These are phyloP conservation scores for Phytophthora idaei DNA, from an alignment of 352 stramenopile species.

Conservation along the genomic window DNA sequence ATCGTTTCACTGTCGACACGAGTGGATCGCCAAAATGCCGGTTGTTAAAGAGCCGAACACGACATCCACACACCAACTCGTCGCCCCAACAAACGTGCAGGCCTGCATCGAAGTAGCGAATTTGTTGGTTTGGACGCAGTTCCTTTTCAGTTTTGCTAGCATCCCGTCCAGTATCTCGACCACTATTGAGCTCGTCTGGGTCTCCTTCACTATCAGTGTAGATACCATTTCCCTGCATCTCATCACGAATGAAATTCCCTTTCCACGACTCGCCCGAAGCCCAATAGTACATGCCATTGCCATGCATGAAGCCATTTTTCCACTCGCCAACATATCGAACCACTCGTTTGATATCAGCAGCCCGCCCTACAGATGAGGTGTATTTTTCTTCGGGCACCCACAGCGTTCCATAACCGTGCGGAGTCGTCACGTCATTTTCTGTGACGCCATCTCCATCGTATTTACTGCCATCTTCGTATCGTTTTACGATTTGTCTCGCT, in stretches of 20 bases:
- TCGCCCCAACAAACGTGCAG: conserved; percentile 75
- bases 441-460: conserved; percentile 67
- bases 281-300: conserved; percentile 63
- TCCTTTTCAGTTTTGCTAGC: conserved; percentile 13
- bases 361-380: conserved; percentile 12
- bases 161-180: conserved; percentile 24
- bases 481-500: conserved; percentile 59
- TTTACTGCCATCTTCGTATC: conserved; percentile 70
- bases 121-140: conserved; percentile 33
- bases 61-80: conserved; percentile 57
- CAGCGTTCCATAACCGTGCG: conserved; percentile 63
- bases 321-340: conserved; percentile 54
- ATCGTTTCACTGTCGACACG: conserved; percentile 36
- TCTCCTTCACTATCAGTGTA: conserved; percentile 41
- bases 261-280: conserved; percentile 59
- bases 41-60: conserved; percentile 50
- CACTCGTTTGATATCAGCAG: conserved; percentile 53
- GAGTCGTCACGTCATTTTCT: conserved; percentile 46
- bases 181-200: conserved; percentile 13
- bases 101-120: conserved; percentile 65
- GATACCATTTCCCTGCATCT: conserved; percentile 66
- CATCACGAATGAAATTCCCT: conserved; percentile 60
- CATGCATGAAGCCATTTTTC: conserved; percentile 68
- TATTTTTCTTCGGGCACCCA: conserved; percentile 53
- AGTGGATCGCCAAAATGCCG: conserved; percentile 50